Evolutionary conservation across 2,329 filamentous ascomycete genomes (phyloP), one percentile per base, ranked within the genome.

Genomic region (Gaeumannomyces tritici): DNA sequence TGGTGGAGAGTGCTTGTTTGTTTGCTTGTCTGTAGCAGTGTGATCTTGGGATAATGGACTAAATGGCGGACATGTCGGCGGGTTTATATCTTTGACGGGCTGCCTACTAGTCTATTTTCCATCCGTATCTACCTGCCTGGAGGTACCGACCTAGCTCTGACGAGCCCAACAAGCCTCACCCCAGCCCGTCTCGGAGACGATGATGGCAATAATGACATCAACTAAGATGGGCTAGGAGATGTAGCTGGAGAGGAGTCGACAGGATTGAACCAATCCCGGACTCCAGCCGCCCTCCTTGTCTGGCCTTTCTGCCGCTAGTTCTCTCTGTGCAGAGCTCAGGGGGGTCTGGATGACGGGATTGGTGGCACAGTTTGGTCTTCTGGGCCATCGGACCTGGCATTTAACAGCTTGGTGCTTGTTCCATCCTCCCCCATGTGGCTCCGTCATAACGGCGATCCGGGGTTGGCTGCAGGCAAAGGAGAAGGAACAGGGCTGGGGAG

Each of bases 71-170:
- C 56, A n/a, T 29, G 4, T 31, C 59, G 26, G 27, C 18, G 27
- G 18, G 18, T 61, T 61, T 61, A 61, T 61, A 61, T 56, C 24
- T 54, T 55, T 55, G 33, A 35, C 12, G 59, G 51, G 12, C 31
- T 24, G 18, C 26, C 31, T 3, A 59, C 15, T 61, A 27, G 8
- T 56, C 18, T 15, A 21, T 21, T 54, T 24, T 24, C n/a, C n/a
- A n/a, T n/a, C n/a, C n/a, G n/a, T n/a, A n/a, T n/a, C n/a, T n/a
- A n/a, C n/a, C n/a, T n/a, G n/a, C n/a, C n/a, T n/a, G n/a, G n/a
- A n/a, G n/a, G n/a, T n/a, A n/a, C n/a, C 4, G 42, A 29, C 7
- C 29, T 24, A 29, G 9, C 27, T 21, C 42, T 60, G 9, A n/a
- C 18, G n/a, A 15, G 59, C 24, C 59, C 26, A 51, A 35, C 33